Evolutionary conservation across 495 filamentous ascomycete species (phyloP).

Genomic region (Aspergillus heteromorphus): DNA sequence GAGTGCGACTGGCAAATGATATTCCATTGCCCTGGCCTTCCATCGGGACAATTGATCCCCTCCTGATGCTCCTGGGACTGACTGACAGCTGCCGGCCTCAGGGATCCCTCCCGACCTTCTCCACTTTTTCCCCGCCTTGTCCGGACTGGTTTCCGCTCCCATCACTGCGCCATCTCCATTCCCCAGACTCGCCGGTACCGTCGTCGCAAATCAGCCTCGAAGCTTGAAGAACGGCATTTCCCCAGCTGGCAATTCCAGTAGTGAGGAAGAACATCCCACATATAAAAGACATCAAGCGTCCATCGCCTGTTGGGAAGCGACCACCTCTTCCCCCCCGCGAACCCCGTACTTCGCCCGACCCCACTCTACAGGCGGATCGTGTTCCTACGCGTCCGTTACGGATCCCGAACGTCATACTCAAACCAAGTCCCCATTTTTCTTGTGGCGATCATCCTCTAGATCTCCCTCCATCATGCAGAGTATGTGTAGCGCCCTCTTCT

Average conservation of each 20-base stretch:
- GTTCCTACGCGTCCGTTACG: not conserved
- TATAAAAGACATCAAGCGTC: not conserved
- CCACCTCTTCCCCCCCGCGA: not conserved
- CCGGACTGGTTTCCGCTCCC: constrained; percentile 7
- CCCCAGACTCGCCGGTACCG: not conserved
- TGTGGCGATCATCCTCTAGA: constrained; percentile 8
- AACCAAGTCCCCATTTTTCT: constrained; percentile 1
- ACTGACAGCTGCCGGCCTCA: constrained; percentile 9
- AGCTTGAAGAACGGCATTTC: not conserved
- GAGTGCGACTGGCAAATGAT: constrained; percentile 5
- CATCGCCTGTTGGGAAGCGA: not conserved
- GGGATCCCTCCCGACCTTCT: constrained; percentile 3
- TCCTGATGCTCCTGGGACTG: not conserved
- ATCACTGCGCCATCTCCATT: constrained; percentile 1
- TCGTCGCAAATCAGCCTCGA: constrained; percentile 6
- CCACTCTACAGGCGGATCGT: not conserved
- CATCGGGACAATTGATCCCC: too few species aligned
- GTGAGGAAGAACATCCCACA: not conserved
- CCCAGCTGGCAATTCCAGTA: not conserved
- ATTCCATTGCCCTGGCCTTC: not conserved
- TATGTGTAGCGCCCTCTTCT: constrained; percentile 12
- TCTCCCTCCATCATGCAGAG: constrained; percentile 20
- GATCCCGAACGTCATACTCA: constrained; percentile 12
- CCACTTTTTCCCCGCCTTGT: constrained; percentile 27
- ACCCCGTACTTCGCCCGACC: not conserved